Evolutionary conservation across 192 early-diverging fungal genomes (phyloP).

Genomic region (Kickxella alabastrina): DNA sequence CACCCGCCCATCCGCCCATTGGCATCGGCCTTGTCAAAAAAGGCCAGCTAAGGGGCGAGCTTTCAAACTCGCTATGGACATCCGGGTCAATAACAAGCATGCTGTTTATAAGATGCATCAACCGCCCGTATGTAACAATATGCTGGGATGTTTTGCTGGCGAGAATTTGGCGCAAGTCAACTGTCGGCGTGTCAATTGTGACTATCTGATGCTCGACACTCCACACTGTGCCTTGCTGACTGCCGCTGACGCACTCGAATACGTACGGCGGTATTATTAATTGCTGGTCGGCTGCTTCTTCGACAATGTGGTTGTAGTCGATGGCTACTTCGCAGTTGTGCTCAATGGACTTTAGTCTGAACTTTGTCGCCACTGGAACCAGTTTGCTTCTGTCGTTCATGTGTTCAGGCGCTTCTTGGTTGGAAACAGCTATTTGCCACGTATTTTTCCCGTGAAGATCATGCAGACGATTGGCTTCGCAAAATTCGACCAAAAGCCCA

Average conservation of each 20-base stretch:
- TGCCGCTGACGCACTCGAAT: too few relatives aligned
- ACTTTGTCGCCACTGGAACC: constrained; percentile 54
- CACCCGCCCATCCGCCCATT: constrained; percentile 79
- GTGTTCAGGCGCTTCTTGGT: too few relatives aligned
- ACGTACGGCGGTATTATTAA: background rate
- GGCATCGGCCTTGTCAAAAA: constrained; percentile 71
- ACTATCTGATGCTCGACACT: constrained; percentile 81
- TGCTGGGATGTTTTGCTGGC: too few relatives aligned
- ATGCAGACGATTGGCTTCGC: too few relatives aligned
- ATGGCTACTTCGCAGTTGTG: constrained; percentile 60
- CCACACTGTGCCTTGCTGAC: constrained; percentile 69
- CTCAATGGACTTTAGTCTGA: constrained; percentile 65
- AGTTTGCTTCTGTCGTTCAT: constrained; percentile 45
- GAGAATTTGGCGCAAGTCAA: constrained; percentile 51
- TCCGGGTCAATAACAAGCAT: constrained; percentile 86
- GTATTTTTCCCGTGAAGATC: too few relatives aligned
- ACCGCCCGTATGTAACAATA: constrained; percentile 80
- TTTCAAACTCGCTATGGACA: constrained; percentile 74
- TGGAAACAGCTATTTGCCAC: too few relatives aligned
- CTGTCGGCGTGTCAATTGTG: constrained; percentile 62
- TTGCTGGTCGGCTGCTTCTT: too few relatives aligned
- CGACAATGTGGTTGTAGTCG: constrained; percentile 6
- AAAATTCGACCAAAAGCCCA: constrained; percentile 5
- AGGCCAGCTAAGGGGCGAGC: constrained; percentile 81
- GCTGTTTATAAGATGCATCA: constrained; percentile 95